Conservation (phyloP, 2,329 filamentous ascomycete genomes). For the Bipolaris cookei region DNA sequence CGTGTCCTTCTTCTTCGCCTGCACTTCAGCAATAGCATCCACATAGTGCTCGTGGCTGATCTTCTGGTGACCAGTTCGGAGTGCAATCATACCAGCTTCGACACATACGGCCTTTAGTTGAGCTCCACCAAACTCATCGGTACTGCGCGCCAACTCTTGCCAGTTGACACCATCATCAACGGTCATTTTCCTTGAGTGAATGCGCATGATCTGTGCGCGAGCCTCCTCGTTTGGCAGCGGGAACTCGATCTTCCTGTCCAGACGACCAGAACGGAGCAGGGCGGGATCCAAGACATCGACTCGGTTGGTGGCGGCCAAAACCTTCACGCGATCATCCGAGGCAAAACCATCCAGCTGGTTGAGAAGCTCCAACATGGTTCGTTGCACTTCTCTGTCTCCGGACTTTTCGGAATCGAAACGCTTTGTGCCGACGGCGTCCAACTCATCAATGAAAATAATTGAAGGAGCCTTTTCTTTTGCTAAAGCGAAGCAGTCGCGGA, state of each 20-base stretch:
- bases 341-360: constrained; percentile 99
- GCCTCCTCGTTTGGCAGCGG: constrained; percentile 97
- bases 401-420: constrained; percentile 99
- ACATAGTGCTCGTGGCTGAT: constrained; percentile 99
- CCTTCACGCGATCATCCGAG: constrained; percentile 95
- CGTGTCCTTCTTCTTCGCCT: constrained; percentile 86
- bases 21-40: constrained; percentile 93
- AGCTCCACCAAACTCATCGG: constrained; percentile 96
- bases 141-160: constrained; percentile 92
- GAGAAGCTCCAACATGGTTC: constrained; percentile 97
- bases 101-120: constrained; percentile 99
- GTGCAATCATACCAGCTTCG: constrained; percentile 98
- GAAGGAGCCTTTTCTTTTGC: constrained; percentile 98
- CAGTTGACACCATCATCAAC: constrained; percentile 94
- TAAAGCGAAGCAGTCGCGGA: constrained; percentile 94
- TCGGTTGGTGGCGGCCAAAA: constrained; percentile 91
- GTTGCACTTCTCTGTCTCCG: constrained; percentile 95
- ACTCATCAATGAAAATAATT: constrained; percentile 99
- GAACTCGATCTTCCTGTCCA: constrained; percentile 98
- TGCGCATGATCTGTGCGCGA: constrained; percentile 93
- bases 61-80: constrained; percentile 93
- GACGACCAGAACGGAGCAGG: constrained; percentile 85
- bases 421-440: constrained; percentile 98
- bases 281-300: constrained; percentile 93
- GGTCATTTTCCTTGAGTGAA: constrained; percentile 98